Percentiles rank a stretch among this genome's conserved stretches.
Evolutionary conservation across 2,329 filamentous ascomycete species (phyloP).

Genomic region (Microthyrium microscopicum): DNA sequence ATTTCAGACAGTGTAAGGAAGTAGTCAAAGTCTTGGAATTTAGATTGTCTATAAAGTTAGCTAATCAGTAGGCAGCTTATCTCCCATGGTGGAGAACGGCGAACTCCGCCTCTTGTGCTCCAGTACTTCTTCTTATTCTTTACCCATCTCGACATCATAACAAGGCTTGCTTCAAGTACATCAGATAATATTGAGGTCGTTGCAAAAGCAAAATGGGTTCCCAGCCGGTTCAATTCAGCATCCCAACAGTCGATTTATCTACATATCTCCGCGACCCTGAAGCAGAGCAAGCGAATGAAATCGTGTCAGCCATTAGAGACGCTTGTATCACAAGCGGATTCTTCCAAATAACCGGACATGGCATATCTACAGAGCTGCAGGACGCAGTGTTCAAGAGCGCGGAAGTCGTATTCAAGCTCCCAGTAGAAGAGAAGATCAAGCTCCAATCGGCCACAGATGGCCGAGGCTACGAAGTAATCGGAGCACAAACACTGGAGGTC

Average conservation of each 20-base stretch:
- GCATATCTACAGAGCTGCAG: conserved; percentile 26
- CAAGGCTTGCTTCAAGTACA: too few species aligned
- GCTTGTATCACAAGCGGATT: conserved; percentile 27
- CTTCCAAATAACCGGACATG: conserved; percentile 36
- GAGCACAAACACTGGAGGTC: conserved; percentile 8
- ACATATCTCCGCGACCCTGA: background rate
- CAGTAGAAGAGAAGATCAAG: conserved; percentile 28
- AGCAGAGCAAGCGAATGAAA: background rate
- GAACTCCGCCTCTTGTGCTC: too few species aligned
- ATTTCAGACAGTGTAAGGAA: too few species aligned
- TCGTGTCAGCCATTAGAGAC: background rate
- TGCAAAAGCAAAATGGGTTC: too few species aligned
- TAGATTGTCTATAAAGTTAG: too few species aligned
- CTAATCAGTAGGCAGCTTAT: too few species aligned
- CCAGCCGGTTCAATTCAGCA: conserved; percentile 1
- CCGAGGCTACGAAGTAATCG: conserved; percentile 9
- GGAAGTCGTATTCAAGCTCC: conserved; percentile 32
- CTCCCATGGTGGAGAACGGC: too few species aligned
- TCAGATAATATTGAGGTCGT: too few species aligned
- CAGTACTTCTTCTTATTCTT: too few species aligned
- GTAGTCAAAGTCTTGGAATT: too few species aligned
- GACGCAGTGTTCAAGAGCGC: conserved; percentile 24
- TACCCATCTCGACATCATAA: too few species aligned
- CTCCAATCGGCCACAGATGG: conserved; percentile 12
- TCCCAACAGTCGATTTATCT: conserved; percentile 4